Percentiles rank a stretch among this genome's conserved stretches.
These are phyloP conservation scores for Scedosporium aurantiacum DNA, from an alignment of 2,329 filamentous ascomycete genomes.

Conservation along the genomic window DNA sequence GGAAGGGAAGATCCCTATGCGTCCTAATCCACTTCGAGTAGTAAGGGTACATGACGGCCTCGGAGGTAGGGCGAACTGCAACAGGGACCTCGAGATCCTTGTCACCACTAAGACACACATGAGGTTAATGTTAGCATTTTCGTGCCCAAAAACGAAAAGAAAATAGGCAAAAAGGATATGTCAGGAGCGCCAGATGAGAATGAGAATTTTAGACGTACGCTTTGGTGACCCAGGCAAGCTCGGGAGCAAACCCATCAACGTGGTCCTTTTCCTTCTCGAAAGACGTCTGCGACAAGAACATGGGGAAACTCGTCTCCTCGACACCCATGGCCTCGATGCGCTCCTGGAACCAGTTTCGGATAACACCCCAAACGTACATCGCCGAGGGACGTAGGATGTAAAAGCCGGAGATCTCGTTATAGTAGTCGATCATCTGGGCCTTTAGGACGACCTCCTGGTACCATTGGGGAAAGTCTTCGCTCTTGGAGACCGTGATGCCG, in stretches of 20 bases:
- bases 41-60: constrained; percentile 88
- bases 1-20: constrained; percentile 86
- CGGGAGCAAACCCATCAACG: constrained; percentile 95
- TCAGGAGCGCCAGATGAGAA: background rate
- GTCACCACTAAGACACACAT: constrained; percentile 52
- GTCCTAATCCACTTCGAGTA: constrained; percentile 95
- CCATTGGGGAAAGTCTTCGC: constrained; percentile 84
- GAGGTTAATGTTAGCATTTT: constrained; percentile 11
- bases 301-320: constrained; percentile 91
- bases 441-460: constrained; percentile 97
- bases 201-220: constrained; percentile 42
- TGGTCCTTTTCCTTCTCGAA: constrained; percentile 86
- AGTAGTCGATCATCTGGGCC: constrained; percentile 96
- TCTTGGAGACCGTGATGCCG: constrained; percentile 77
- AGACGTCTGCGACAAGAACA: constrained; percentile 89
- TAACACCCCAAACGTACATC: constrained; percentile 57
- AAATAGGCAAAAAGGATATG: constrained; percentile 1
- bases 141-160: background rate
- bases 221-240: constrained; percentile 81
- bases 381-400: constrained; percentile 73
- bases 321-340: constrained; percentile 86
- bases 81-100: constrained; percentile 78
- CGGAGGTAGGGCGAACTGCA: constrained; percentile 57
- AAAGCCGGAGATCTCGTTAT: constrained; percentile 85
- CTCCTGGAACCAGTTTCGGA: constrained; percentile 56